Conservation (phyloP, 2,329 filamentous ascomycete genomes). For the Pseudogymnoascus sp. region DNA sequence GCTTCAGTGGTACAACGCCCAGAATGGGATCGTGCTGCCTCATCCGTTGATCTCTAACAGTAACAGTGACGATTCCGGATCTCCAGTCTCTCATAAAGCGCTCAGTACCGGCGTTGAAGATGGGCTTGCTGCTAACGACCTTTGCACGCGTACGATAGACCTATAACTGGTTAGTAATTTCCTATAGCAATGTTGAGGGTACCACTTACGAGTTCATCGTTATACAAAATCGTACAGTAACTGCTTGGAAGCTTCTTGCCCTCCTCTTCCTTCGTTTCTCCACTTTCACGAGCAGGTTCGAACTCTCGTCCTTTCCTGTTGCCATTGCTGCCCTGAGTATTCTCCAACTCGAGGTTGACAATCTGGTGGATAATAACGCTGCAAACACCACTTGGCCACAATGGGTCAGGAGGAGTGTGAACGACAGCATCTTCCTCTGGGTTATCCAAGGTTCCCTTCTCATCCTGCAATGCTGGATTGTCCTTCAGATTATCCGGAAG, state of each 20-base stretch:
- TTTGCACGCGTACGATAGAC: constrained; percentile 92
- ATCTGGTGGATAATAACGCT: constrained; percentile 88
- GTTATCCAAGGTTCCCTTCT: constrained; percentile 70
- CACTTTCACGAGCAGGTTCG: constrained; percentile 76
- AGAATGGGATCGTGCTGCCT: constrained; percentile 91
- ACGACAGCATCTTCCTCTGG: constrained; percentile 75
- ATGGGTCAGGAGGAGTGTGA: constrained; percentile 87
- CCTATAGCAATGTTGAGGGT: background rate
- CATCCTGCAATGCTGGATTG: constrained; percentile 71
- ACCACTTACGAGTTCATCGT: constrained; percentile 63
- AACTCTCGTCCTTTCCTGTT: constrained; percentile 79
- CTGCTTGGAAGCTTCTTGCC: constrained; percentile 73
- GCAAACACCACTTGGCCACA: constrained; percentile 88
- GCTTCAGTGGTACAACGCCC: constrained; percentile 79
- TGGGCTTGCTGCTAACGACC: constrained; percentile 86
- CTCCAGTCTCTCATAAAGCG: constrained; percentile 91
- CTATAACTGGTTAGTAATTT: constrained; percentile 26
- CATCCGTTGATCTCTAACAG: constrained; percentile 81
- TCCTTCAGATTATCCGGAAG: constrained; percentile 68
- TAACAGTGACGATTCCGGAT: constrained; percentile 75
- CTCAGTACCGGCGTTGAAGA: constrained; percentile 95
- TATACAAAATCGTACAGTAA: constrained; percentile 87
- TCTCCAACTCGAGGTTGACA: constrained; percentile 85
- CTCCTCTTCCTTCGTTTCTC: constrained; percentile 80
- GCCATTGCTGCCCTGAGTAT: constrained; percentile 76